Base-by-base conservation (phyloP, 345 rosid species). In the Rhodamnia argentea region DNA sequence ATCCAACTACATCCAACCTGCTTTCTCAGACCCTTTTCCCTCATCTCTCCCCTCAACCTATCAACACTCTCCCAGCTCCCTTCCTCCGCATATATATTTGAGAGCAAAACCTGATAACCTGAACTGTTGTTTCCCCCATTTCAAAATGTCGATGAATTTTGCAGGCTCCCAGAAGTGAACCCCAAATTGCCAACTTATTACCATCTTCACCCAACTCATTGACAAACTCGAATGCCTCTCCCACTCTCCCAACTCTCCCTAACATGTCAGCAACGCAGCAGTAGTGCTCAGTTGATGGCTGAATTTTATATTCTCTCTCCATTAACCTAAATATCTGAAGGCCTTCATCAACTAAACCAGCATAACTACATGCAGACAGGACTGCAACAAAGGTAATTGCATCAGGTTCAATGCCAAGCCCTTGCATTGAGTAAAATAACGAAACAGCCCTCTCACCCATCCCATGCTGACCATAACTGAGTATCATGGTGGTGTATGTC, bases 211-310 rank as follows among this genome's bases (percentile, higher is more conserved):
- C 96, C 89, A 95, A 88, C 83, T 87, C 92, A 85, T 89, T 84
- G 59, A 96, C 92, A 89, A 94, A 96, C 86, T 95, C 93, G 42
- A 89, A 93, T n/a, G 99, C 99, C 90, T 96, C 97, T 55, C 84
- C 83, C 82, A 95, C 95, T 84, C 92, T 93, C 29, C 99, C 99
- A 62, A 88, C 94, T 91, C 97, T 94, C 70, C 98, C 98, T 82
- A 95, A 89, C 98, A 96, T 95, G 87, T 96, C 98, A 75, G 92
- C 91, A 82, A 96, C 88, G 85, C 99, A 96, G 86, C 99, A 94
- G 78, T 91, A 93, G 84, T 96, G 97, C 92, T 93, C 97, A 74
- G 84, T 89, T 57, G 94, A 90, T 47, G 98, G 98, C 85, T 87
- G 91, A 85, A 93, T 89, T 83, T 93, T 90, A 85, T 91, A 90